A percentile compares a stretch with the other conserved stretches of the same genome.
phyloP scores from a whole-genome alignment of 495 filamentous ascomycete species.

The Penicillium lividum region DNA sequence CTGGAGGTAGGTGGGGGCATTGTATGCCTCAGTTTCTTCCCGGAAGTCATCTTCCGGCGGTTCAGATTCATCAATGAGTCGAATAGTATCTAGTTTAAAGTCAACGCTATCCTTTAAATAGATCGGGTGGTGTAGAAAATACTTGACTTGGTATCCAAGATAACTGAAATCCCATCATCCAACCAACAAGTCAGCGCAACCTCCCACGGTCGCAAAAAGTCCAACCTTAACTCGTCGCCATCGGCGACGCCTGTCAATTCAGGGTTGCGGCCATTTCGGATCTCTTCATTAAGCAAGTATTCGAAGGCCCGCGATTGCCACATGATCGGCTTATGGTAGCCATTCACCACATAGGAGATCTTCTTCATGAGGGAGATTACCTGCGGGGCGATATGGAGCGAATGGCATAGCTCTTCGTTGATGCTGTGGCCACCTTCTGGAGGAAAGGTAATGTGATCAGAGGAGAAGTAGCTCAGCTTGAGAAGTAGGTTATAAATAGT shows the following conservation, averaged over 20 bases:
- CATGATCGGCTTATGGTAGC: constrained; percentile 5
- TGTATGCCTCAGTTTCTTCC: constrained; percentile 2
- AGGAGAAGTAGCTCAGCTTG: constrained; percentile 2
- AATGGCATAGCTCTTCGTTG: constrained; percentile 6
- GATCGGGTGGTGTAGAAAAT: background rate
- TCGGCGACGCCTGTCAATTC: background rate
- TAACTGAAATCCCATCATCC: constrained; percentile 8
- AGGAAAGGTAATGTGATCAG: background rate
- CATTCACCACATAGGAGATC: background rate
- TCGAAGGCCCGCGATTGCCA: constrained; percentile 3
- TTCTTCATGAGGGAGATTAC: constrained; percentile 9
- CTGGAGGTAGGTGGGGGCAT: constrained; percentile 7
- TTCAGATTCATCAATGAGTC: constrained; percentile 5
- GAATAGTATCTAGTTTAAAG: constrained; percentile 3
- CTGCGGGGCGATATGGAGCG: constrained; percentile 3
- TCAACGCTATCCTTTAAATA: background rate
- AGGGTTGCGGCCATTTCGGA: constrained; percentile 4
- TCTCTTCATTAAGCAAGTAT: constrained; percentile 3
- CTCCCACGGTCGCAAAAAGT: constrained; percentile 11
- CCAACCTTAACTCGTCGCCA: constrained; percentile 5
- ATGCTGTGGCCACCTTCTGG: constrained; percentile 4
- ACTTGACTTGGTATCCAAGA: constrained; percentile 7
- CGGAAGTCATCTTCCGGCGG: constrained; percentile 3
- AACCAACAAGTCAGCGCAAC: constrained; percentile 7
- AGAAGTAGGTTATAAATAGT: constrained; percentile 8